Evolutionary conservation across 2,329 filamentous ascomycete genomes (phyloP).

Genomic region (Fusarium equiseti): DNA sequence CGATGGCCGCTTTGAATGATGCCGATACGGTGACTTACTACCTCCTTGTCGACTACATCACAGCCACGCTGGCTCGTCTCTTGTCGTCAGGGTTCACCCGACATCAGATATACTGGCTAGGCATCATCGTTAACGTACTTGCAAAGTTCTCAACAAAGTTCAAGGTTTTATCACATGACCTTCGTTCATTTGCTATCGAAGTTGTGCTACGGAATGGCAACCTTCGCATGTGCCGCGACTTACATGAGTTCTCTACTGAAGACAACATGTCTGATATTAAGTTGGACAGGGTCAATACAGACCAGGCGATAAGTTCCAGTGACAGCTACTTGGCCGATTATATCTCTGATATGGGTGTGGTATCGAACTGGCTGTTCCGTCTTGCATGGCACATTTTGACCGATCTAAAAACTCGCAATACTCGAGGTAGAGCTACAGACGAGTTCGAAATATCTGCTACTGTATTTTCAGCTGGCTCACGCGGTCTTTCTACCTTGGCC

Average conservation of each 20-base stretch:
- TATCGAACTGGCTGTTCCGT: background rate
- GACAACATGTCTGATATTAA: no score
- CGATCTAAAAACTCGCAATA: background rate
- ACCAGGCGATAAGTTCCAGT: accelerated
- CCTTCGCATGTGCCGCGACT: no score
- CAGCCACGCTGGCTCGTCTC: background rate
- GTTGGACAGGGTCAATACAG: no score
- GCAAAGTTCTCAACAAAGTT: background rate
- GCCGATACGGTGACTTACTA: background rate
- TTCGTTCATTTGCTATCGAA: accelerated
- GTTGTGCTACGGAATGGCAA: accelerated
- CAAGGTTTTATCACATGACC: background rate
- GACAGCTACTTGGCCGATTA: background rate
- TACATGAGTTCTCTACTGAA: accelerated
- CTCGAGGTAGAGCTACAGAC: background rate
- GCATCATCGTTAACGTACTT: background rate
- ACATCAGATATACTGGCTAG: background rate
- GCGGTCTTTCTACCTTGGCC: accelerated
- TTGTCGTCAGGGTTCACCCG: background rate
- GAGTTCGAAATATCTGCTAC: background rate
- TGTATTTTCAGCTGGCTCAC: background rate
- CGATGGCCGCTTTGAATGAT: background rate
- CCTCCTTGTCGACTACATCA: background rate
- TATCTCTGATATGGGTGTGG: background rate
- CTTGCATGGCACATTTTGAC: background rate